Conservation (phyloP, 176 grass and related monocot genomes). For the Cenchrus fungigraminus region DNA sequence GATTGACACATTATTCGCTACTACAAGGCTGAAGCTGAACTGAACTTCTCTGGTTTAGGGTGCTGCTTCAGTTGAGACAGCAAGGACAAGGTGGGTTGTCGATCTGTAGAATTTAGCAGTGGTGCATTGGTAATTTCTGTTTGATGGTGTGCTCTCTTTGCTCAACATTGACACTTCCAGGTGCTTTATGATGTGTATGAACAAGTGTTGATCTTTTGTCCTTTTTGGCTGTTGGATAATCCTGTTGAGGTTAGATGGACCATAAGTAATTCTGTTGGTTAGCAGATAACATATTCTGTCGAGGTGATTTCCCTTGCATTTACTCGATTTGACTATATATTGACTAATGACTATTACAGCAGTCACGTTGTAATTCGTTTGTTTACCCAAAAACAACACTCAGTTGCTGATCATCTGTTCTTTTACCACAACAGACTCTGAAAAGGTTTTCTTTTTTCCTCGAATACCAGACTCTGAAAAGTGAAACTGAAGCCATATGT, state of each 20-base stretch:
- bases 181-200: neutral
- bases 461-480: neutral
- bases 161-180: conserved; percentile 16
- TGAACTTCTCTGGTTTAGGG: conserved; percentile 33
- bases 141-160: conserved; percentile 53
- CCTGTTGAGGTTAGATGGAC: neutral
- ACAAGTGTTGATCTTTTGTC: neutral
- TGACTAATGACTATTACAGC: too few species aligned
- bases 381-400: neutral
- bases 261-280: neutral
- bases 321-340: too few species aligned
- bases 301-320: neutral
- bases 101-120: conserved; percentile 30
- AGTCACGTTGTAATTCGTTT: neutral
- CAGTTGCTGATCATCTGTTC: neutral
- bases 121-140: conserved; percentile 36
- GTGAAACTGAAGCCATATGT: neutral
- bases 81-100: conserved; percentile 47
- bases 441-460: neutral
- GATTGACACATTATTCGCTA: conserved; percentile 32
- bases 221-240: neutral
- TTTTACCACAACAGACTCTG: neutral
- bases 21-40: neutral
- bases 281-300: neutral
- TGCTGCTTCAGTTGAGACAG: conserved; percentile 56